Evolutionary conservation across 179 eudicot species (phyloP).

Genomic region (Patellifolia procumbens): DNA sequence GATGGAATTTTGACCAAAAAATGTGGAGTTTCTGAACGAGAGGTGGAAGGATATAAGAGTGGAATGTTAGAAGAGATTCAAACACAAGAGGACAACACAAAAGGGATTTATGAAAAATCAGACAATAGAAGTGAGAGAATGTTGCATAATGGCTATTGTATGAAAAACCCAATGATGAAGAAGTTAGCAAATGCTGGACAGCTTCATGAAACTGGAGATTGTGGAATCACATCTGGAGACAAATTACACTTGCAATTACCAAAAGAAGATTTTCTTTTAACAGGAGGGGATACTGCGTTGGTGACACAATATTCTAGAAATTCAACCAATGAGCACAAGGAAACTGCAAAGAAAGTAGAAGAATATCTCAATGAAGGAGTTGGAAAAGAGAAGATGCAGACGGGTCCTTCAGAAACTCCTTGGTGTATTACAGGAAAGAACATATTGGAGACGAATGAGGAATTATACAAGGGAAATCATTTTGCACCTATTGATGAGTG

Average conservation of each 20-base stretch:
- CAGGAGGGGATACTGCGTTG: neutral
- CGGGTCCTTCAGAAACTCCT: neutral
- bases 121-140: neutral
- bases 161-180: neutral
- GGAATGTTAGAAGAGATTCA: slow-evolving; percentile 1
- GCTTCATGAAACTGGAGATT: slow-evolving; percentile 2
- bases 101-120: neutral
- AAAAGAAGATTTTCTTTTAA: neutral
- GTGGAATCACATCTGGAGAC: slow-evolving; percentile 1
- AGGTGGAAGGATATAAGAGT: neutral
- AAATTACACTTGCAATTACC: neutral
- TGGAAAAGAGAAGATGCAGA: slow-evolving; percentile 6
- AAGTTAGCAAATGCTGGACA: neutral
- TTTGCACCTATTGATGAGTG: slow-evolving; percentile 6
- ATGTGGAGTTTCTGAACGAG: neutral
- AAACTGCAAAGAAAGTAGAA: slow-evolving; percentile 14
- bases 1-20: neutral
- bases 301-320: neutral
- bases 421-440: neutral
- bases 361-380: neutral
- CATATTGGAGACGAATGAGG: neutral
- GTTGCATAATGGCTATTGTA: neutral
- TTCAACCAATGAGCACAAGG: slow-evolving; percentile 5
- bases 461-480: neutral
- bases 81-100: neutral